Base-by-base conservation (phyloP, 805 yeast genomes). In the Yamadazyma scolyti region DNA sequence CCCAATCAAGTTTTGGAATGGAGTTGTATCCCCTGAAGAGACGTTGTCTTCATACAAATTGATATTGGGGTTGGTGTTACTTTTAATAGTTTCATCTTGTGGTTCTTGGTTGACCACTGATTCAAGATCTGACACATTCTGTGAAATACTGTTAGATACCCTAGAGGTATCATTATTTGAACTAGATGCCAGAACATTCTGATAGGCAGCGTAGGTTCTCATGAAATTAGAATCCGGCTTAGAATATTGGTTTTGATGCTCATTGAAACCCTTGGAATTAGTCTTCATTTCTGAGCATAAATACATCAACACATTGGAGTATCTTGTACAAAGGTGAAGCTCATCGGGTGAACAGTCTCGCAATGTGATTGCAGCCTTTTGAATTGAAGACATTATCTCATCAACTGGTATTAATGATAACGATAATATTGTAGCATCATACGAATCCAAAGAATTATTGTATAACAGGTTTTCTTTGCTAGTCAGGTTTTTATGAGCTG, bases 341-440 rank as follows among this genome's bases (percentile, higher is more conserved):
- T 86, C 94, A 57, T 88, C 96, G 0, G 96, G 96, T 1, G 95
- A 75, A 16, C 95, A 82, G 45, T 84, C 94, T 34, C 87, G 58
- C 22, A 88, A 57, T 1, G 82, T 79, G 10, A 77, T 68, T 0
- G 96, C 90, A 1, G 89, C 80, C 31, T 71, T 70, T 39, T 79
- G 83, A 31, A 88, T 76, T 23, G 79, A 70, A 16, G 69, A 68
- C 10, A 83, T 64, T 10, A 84, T 79, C 36, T 83, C 90, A 31
- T 82, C 87, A 2, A 75, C 68, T 1, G 87, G 79, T 9, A 82
- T 80, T 16, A 79, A 72, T 25, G 84, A 75, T 20, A 81, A 49
- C 6, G 77, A 71, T 27, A 82, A 48, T 14, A 78, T 65, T 0
- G 79, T 66, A 5, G 75, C 65, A 40, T 68, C 71, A 27, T 61